Evolutionary conservation across 2,329 filamentous ascomycete genomes (phyloP), one percentile per base, ranked within the genome.

Genomic region (Verticillium zaregamsianum): DNA sequence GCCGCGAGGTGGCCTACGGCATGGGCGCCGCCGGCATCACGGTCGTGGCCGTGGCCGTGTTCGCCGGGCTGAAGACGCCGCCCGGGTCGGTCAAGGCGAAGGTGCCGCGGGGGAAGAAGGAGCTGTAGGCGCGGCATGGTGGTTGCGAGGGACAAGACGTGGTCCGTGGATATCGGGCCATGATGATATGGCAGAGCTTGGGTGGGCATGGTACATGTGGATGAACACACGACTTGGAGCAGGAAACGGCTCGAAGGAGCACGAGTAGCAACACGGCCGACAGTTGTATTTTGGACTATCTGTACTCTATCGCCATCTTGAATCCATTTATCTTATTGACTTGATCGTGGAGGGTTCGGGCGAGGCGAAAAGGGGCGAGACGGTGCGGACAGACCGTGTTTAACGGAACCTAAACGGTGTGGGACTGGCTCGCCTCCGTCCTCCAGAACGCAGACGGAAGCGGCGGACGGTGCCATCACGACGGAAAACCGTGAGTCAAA

Each of bases 11-110:
- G 12, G 95, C 95, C 2, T 99, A 98, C 74, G 82, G 81, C 1
- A 82, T 92, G 68, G 95, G 95, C 4, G 90, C 92, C 0, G 81
- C 86, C 14, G 93, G 92, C 5, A 96, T 98, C 80, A 75, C 90
- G 5, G 86, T 81, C 1, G 93, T 98, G 12, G 83, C 85, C 55
- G 82, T 81, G 12, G 76, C 92, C 28, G 92, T 90, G 0, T 90
- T 96, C 72, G 82, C 85, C 23, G 85, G 84, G 0, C 76, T 97
- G 65, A 91, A 89, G 77, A 82, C 87, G 23, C 91, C 91, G 3
- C 72, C 75, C 8, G 76, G 71, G 1, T 74, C 76, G 17, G 61
- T 68, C 17, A 69, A 66, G 66, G 66, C 65, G 15, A 69, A 66
- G 66, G 66, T 66, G 63, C 69, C 61, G 64, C 37, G 39, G 7